Base-by-base conservation (phyloP, 768 basidiomycete species). In the Trametes cinnabarina region DNA sequence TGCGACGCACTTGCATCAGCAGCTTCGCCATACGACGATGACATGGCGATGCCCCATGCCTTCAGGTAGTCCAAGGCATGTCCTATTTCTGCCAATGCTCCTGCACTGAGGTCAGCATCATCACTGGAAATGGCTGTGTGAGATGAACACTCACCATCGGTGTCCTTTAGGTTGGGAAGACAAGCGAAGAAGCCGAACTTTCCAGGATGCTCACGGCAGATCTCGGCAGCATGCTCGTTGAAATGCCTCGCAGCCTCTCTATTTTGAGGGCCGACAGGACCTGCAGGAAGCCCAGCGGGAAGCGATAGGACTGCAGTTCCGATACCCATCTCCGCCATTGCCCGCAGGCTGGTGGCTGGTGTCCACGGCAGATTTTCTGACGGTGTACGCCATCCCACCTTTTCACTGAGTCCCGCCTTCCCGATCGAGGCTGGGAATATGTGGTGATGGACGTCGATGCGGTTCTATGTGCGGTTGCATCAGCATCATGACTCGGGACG, bases 381-480 rank as follows among this genome's bases (percentile, higher is more conserved):
- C 0, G 88, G 87, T 1, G 85, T 82, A 52, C 71, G 75, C 82
- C 84, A 90, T 19, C 87, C 87, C 20, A 85, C 68, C 11, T 74
- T 65, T 11, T 67, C 57, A 57, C 82, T 83, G 37, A 70, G 70
- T 23, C 72, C 72, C 25, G 65, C 70, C 63, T 88, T 86, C 59
- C 52, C 48, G 20, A 84, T 69, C 46, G 77, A 74, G 15, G 77
- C 67, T 3, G 86, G 79, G 64, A 90, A 89, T 66, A 82, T 82
- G 66, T 91, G 89, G 71, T 90, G 89, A 66, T 92, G 89, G n/a
- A 90, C 72, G 68, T 92, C 89, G 63, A 92, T 67, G 49, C 68
- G 59, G 25, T 23, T 23, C 46, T 55, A 20, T 11, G 10, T 12
- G 44, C 12, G 25, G 25, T 19, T 25, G 19, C 15, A 20, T 46